Conservation (phyloP, 2,329 filamentous ascomycete species). For the Fusarium sp. region DNA sequence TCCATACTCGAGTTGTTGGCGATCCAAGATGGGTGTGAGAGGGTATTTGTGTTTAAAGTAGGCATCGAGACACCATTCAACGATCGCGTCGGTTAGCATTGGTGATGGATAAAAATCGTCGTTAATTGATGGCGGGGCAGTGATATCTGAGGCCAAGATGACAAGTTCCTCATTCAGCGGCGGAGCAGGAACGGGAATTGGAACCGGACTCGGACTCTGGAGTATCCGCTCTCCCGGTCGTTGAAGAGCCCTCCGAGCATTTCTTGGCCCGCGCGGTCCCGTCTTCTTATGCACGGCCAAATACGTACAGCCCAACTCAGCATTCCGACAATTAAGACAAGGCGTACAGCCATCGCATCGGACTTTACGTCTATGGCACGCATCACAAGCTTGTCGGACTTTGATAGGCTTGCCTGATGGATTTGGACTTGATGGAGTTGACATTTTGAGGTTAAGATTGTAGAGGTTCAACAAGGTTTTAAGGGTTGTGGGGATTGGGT, state of each 20-base stretch:
- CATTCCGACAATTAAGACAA: conserved; percentile 44
- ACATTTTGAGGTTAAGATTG: neutral
- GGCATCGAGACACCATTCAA: conserved; percentile 46
- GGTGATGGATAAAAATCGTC: neutral
- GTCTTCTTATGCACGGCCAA: conserved; percentile 50
- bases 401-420: neutral
- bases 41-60: conserved; percentile 53
- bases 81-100: conserved; percentile 19
- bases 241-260: neutral
- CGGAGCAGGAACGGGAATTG: neutral
- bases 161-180: neutral
- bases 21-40: conserved; percentile 49
- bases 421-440: neutral
- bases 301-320: conserved; percentile 44
- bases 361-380: conserved; percentile 47
- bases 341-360: conserved; percentile 47
- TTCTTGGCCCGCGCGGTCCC: conserved; percentile 38
- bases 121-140: fast-evolving
- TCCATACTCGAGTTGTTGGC: conserved; percentile 22
- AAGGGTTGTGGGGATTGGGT: conserved; percentile 15
- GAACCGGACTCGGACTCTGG: neutral
- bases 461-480: neutral
- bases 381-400: conserved; percentile 47
- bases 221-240: neutral
- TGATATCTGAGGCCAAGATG: fast-evolving